A percentile compares a stretch with the other conserved stretches of the same genome.
Evolutionary conservation across 352 stramenopile genomes (phyloP).

Genomic region (Globisporangium rhizosaccharum): DNA sequence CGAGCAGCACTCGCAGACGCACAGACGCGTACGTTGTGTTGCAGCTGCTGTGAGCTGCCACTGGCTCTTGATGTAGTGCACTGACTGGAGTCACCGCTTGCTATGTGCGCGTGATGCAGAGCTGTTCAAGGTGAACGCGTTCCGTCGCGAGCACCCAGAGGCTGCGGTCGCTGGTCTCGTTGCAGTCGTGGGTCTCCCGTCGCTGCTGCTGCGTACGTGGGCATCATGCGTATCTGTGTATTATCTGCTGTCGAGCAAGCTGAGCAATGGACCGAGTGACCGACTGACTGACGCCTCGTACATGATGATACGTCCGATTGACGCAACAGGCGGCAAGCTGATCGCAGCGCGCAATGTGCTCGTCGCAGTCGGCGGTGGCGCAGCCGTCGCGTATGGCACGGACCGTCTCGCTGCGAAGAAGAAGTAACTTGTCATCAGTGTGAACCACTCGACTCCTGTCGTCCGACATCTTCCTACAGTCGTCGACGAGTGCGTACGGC

Average conservation of each 20-base stretch:
- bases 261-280: background rate
- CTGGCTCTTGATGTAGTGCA: background rate
- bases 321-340: slow-evolving; percentile 48
- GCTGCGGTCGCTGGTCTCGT: slow-evolving; percentile 48
- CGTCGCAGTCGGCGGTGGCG: slow-evolving; percentile 50
- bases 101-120: slow-evolving; percentile 25
- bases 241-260: background rate
- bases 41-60: background rate
- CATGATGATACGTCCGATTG: background rate
- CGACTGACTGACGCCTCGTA: background rate
- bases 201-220: slow-evolving; percentile 62
- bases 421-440: slow-evolving; percentile 9
- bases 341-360: slow-evolving; percentile 56
- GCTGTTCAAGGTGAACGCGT: slow-evolving; percentile 66
- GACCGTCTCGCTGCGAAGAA: slow-evolving; percentile 33
- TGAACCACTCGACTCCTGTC: background rate
- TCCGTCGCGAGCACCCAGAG: slow-evolving; percentile 68
- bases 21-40: slow-evolving; percentile 40
- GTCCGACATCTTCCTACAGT: no score
- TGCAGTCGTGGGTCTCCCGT: slow-evolving; percentile 53
- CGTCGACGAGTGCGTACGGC: no score
- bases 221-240: background rate
- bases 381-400: slow-evolving; percentile 45
- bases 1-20: slow-evolving; percentile 33
- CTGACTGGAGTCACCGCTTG: background rate